Evolutionary conservation across 805 yeast genomes (phyloP), one percentile per base, ranked within the genome.

Genomic region (Millerozyma miso): DNA sequence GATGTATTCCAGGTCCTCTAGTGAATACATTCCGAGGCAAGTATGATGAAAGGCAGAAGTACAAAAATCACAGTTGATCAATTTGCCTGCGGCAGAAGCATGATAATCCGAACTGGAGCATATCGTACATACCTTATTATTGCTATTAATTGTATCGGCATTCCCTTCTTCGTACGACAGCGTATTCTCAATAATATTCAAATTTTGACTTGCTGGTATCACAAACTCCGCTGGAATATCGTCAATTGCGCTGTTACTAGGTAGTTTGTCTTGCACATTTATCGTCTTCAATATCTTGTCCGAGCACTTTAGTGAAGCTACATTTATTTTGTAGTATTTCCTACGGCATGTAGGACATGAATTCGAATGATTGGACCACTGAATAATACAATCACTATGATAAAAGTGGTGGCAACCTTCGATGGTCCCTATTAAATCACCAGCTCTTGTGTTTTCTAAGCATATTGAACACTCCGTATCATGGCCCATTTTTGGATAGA

Each of bases 321-420:
- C 44, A 39, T 68, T 65, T 19, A 77, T 60, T 19, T 59, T 46
- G 37, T 69, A 57, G 52, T 70, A 80, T 35, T 63, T 62, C 23
- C 67, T 52, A 16, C 87, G 74, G 52, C 87, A 81, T 4, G 80
- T 74, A 2, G 87, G 87, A 53, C 86, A 80, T 41, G 74, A 68
- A 54, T 76, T 78, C 18, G 83, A 77, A 33, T 75, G 69, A 32
- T 66, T 58, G 16, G 76, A 59, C 90, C 90, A 84, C 20, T 70
- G 67, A 31, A 67, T 50, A 31, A 83, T 70, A 51, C 90, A 84
- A 13, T 62, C 52, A 3, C 72, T 63, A 56, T 84, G 90, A 52
- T 79, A 82, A 41, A 52, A 53, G 56, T 82, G 87, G 31, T 61
- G 58, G 55, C 87, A 83, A 7, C 44, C 44, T 10, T 46, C 49